Evolutionary conservation across 176 grass and related monocot genomes (phyloP).

Genomic region (Oryza nivara): DNA sequence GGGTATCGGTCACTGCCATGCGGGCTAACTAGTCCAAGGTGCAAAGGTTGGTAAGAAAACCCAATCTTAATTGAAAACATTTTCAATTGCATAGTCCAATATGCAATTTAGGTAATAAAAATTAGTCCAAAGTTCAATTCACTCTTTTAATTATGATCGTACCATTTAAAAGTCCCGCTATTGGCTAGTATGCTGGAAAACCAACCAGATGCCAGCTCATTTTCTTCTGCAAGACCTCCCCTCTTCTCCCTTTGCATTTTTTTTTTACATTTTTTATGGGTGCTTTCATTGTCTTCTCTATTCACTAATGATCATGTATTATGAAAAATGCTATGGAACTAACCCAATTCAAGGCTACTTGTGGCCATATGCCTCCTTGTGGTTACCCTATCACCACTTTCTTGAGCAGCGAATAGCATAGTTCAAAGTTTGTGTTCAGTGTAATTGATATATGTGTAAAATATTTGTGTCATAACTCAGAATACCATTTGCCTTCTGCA

Average conservation of each 20-base stretch:
- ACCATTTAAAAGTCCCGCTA: background rate
- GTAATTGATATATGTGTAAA: background rate
- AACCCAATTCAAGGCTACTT: background rate
- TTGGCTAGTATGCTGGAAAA: background rate
- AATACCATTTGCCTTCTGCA: background rate
- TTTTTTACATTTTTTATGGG: background rate
- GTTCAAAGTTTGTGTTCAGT: background rate
- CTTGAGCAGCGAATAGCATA: background rate
- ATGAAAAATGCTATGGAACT: background rate
- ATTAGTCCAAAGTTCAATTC: no score
- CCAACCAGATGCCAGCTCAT: background rate
- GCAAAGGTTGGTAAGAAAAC: no score
- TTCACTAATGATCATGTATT: background rate
- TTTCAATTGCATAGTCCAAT: no score
- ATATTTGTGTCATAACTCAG: background rate
- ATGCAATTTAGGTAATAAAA: no score
- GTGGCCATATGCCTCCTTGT: background rate
- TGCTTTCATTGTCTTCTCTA: constrained; percentile 10
- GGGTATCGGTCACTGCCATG: no score
- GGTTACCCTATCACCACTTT: constrained; percentile 13
- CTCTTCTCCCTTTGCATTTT: background rate
- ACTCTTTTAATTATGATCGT: constrained; percentile 21
- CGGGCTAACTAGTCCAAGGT: no score
- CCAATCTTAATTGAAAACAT: no score
- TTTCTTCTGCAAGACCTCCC: background rate